phyloP scores from a whole-genome alignment of 176 grass and related monocot species.

The Calamus simplicifolius region DNA sequence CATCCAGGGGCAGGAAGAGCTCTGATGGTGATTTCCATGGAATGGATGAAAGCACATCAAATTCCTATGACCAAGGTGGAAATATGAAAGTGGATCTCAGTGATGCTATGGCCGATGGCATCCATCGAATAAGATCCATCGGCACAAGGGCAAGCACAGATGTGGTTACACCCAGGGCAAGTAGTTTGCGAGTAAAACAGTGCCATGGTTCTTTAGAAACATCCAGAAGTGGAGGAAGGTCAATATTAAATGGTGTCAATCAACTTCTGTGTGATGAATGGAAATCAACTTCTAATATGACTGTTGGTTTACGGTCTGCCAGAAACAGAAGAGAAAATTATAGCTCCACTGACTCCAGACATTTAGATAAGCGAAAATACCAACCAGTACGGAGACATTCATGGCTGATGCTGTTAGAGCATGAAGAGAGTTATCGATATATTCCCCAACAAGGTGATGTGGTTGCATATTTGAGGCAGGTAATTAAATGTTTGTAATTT shows the following conservation, averaged over 20 bases:
- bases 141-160: conserved; percentile 22
- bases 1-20: conserved; percentile 41
- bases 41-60: conserved; percentile 64
- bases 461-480: conserved; percentile 86
- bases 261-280: conserved; percentile 38
- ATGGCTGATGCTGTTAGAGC: conserved; percentile 88
- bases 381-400: conserved; percentile 50
- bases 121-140: conserved; percentile 43
- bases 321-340: conserved; percentile 71
- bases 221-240: conserved; percentile 66
- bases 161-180: conserved; percentile 19
- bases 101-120: conserved; percentile 36
- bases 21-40: conserved; percentile 35
- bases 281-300: conserved; percentile 45
- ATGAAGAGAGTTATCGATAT: conserved; percentile 89
- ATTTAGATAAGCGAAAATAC: conserved; percentile 38
- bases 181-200: conserved; percentile 36
- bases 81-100: conserved; percentile 41
- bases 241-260: conserved; percentile 20
- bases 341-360: conserved; percentile 36
- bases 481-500: conserved; percentile 25
- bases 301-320: conserved; percentile 65
- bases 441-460: conserved; percentile 90
- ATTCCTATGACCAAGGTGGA: conserved; percentile 50
- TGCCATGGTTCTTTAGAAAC: conserved; percentile 45